A percentile compares a stretch with the other conserved stretches of the same genome.
Conservation (phyloP, 148 eudicot genomes). For the Vaccinium darrowii region DNA sequence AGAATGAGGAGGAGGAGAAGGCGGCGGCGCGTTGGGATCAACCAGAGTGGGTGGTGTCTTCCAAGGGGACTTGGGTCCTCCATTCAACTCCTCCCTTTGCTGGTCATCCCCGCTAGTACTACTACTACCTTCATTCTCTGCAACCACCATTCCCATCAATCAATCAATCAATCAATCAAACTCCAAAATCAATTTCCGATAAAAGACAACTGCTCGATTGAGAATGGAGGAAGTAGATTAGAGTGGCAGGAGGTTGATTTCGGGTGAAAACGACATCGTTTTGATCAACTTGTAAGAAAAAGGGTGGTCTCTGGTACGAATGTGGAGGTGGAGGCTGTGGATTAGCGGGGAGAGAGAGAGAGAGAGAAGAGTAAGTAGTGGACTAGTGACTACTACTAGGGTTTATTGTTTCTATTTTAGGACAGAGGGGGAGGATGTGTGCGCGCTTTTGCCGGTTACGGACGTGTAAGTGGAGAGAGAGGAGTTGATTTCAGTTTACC, state of each 20-base stretch:
- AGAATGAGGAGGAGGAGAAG: constrained; percentile 28
- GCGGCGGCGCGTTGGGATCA: constrained; percentile 17
- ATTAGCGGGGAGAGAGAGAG: neutral
- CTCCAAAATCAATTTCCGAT: neutral
- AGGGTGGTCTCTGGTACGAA: neutral
- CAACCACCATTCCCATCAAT: constrained; percentile 42
- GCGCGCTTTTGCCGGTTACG: too few relatives aligned
- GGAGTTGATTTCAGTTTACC: too few relatives aligned
- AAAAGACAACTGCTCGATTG: neutral
- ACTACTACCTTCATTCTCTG: constrained; percentile 42
- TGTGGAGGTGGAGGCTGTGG: neutral
- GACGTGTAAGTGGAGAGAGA: neutral
- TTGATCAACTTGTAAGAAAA: neutral
- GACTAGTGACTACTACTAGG: neutral
- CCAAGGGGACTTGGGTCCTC: constrained; percentile 67
- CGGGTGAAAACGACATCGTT: neutral
- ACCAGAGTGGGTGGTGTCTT: constrained; percentile 40
- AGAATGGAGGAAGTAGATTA: neutral
- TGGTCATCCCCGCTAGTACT: constrained; percentile 27
- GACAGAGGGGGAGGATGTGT: too few relatives aligned
- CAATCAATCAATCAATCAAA: neutral
- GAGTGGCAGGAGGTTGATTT: neutral
- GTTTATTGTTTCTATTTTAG: neutral
- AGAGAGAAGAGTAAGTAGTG: neutral
- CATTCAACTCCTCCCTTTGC: constrained; percentile 33